phyloP scores from a whole-genome alignment of 768 basidiomycete species.

The Panellus pusillus region DNA sequence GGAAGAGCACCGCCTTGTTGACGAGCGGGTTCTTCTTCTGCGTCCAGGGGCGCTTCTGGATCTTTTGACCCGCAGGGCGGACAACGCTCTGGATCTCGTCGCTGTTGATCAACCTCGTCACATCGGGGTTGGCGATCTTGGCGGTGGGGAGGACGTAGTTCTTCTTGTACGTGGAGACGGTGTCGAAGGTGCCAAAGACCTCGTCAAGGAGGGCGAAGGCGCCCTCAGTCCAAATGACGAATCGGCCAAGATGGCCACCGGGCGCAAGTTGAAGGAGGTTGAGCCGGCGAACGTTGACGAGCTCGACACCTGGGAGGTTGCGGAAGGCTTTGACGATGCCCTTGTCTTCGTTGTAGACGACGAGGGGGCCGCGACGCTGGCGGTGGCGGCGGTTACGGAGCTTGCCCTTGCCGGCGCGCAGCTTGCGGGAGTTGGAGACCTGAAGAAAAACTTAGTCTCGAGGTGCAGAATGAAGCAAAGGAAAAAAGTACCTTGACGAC shows the following conservation, averaged over 20 bases:
- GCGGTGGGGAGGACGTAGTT: slow-evolving; percentile 93
- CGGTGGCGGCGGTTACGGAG: slow-evolving; percentile 95
- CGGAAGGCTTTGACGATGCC: slow-evolving; percentile 99
- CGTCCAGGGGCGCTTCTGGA: slow-evolving; percentile 92
- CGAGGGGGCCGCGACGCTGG: slow-evolving; percentile 94
- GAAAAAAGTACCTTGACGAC: slow-evolving; percentile 62
- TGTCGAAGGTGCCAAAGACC: slow-evolving; percentile 94
- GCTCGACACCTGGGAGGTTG: slow-evolving; percentile 97
- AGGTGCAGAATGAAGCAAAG: no score
- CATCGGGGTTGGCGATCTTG: slow-evolving; percentile 96
- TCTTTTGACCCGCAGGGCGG: slow-evolving; percentile 82
- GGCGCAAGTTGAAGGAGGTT: slow-evolving; percentile 99
- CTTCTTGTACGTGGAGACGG: slow-evolving; percentile 82
- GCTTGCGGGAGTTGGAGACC: slow-evolving; percentile 94
- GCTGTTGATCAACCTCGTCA: slow-evolving; percentile 97
- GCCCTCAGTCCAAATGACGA: slow-evolving; percentile 98
- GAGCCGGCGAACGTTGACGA: slow-evolving; percentile 89
- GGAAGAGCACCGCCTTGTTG: slow-evolving; percentile 94
- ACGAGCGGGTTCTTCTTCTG: slow-evolving; percentile 98
- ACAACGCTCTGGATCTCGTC: slow-evolving; percentile 97
- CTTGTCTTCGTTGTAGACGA: slow-evolving; percentile 96
- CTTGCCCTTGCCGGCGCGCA: slow-evolving; percentile 97
- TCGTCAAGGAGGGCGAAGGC: slow-evolving; percentile 93
- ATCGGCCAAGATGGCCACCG: slow-evolving; percentile 98
- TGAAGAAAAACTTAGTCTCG: no score